These are phyloP conservation scores for Ustilago hordei DNA, from an alignment of 1,284 basidiomycete genomes.

Conservation along the genomic window DNA sequence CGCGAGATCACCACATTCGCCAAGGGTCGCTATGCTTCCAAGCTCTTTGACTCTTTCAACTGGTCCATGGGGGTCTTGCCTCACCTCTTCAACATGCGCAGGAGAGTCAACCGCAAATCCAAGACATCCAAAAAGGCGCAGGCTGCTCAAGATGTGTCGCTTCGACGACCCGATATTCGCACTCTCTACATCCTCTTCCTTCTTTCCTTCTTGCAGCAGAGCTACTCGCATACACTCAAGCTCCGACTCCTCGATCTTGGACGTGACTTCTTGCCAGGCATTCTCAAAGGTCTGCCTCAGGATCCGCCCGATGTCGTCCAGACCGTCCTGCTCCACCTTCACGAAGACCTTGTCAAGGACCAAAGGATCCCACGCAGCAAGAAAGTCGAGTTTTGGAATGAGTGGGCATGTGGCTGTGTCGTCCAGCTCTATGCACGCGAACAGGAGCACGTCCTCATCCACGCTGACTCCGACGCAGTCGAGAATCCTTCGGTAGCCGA, in stretches of 20 bases:
- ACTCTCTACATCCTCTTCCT: conserved; percentile 65
- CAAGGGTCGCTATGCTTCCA: conserved; percentile 49
- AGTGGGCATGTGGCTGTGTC: conserved; percentile 58
- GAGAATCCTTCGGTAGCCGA: conserved; percentile 75
- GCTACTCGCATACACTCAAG: conserved; percentile 49
- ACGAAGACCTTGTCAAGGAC: conserved; percentile 63
- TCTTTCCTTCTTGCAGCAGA: conserved; percentile 57
- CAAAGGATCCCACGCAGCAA: conserved; percentile 49
- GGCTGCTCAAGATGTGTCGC: conserved; percentile 40
- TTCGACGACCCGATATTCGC: conserved; percentile 61
- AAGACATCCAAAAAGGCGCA: conserved; percentile 36
- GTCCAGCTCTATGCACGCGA: conserved; percentile 60
- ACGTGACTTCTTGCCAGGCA: conserved; percentile 48
- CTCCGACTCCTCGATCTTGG: conserved; percentile 51
- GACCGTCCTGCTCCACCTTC: conserved; percentile 56
- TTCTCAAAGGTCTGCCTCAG: conserved; percentile 52
- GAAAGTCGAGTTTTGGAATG: conserved; percentile 62
- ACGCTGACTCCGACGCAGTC: conserved; percentile 24
- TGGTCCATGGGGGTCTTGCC: conserved; percentile 58
- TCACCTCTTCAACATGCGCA: conserved; percentile 57
- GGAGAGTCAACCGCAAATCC: conserved; percentile 32
- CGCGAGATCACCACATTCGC: conserved; percentile 56
- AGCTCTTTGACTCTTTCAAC: conserved; percentile 61
- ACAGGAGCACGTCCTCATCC: conserved; percentile 48
- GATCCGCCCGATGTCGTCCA: conserved; percentile 62